Evolutionary conservation across 257 asterid genomes (phyloP), one percentile per base, ranked within the genome.

Genomic region (Solanum tarapatanum): DNA sequence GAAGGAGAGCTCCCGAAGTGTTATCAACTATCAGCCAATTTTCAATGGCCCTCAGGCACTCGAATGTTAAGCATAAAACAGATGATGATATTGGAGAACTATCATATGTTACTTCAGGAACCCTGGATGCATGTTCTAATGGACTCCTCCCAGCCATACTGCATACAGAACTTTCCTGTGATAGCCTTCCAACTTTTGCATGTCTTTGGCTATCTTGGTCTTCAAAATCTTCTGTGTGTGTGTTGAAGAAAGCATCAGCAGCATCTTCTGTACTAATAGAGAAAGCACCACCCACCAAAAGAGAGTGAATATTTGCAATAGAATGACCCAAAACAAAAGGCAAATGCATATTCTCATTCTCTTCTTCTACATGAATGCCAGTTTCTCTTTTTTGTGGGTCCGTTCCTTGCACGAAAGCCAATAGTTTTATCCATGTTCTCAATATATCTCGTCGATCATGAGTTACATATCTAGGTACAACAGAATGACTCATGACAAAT

Each of bases 361-460:
- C 99, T 89, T 95, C 99, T 91, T 97, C 99, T 82, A 92, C 88
- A 89, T 93, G 97, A 88, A 93, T 93, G 88, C 99, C 93, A 70
- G 93, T 94, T 89, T 94, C 99, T 91, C 98, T 92, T 93, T 97
- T 97, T 86, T 92, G 96, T 48, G 98, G 93, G 90, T 93, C 92
- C 98, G 93, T 94, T 90, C 99, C 99, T 93, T 97, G 99, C 87
- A 97, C 97, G 89, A 92, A 93, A 88, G 95, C 91, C 94, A 97
- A 87, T 87, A 96, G 94, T 88, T 87, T 92, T 96, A 97, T 94
- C 99, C 99, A 97, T 83, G 88, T 89, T 90, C 95, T 93, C 80
- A 91, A 89, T 90, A 97, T 89, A 89, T 97, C 99, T 84, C 94
- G 95, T 87, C 97, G 91, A 26, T 91, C 93, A 87, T 86, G 92